Evolutionary conservation across 2,329 filamentous ascomycete species (phyloP), one percentile per base, ranked within the genome.

Genomic region (Blumeria graminis): DNA sequence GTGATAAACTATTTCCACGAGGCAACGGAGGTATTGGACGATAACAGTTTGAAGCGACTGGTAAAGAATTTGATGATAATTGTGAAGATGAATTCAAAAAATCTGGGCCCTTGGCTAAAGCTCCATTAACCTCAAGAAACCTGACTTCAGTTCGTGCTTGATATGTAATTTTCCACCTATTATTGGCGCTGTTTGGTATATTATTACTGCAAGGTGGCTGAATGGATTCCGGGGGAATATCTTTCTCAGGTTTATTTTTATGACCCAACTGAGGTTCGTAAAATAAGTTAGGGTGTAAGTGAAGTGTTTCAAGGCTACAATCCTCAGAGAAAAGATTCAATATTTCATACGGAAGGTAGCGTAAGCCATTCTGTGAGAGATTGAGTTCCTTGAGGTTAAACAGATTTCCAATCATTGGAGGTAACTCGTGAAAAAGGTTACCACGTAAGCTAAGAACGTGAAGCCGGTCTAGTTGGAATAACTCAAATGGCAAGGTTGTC

Each of bases 401-500:
- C 6, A 86, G 70, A 35, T 75, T 74, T 22, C 70, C 71, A 53
- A 86, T 77, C 3, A 72, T 71, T 0, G 77, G 70, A 0, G 83
- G 78, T 1, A 87, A 68, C 62, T 82, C 75, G 0, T 68, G 69
- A 13, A 87, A 71, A 28, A 72, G 66, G 62, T 86, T 86, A 58
- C 73, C 76, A 38, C 83, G 77, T 14, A 87, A 70, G 61, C 76
- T 84, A 11, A 87, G 72, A 14, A 80, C 75, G 0, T 76, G 80
- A 34, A 86, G 69, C 61, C 78, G 70, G 22, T 77, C 69, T 1
- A 86, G 68, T 51, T 76, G 72, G 62, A 84, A 82, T 1, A 86
- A 66, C 52, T 76, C 74, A 1, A 71, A 69, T 0, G 83, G 82
- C 1, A 84, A 69, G 13, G 69, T 68, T 1, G 65, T 67, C 3